Conservation (phyloP, 129 eudicot species). For the Pseudognaphalium luteoalbum region DNA sequence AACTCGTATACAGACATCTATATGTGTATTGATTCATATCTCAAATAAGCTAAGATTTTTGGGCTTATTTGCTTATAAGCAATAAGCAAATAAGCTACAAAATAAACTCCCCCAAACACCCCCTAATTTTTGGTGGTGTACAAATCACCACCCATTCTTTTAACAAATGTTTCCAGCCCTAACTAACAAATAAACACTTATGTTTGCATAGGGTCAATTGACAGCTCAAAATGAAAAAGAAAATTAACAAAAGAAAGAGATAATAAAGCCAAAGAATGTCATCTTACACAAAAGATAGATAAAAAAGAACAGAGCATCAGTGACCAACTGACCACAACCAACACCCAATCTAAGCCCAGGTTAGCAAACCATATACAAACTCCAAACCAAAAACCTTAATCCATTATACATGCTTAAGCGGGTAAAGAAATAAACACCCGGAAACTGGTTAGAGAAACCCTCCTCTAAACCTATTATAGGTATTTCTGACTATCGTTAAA, state of each 20-base stretch:
- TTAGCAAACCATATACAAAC: conserved; percentile 35
- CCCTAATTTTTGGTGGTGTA: too few relatives aligned
- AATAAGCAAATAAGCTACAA: too few relatives aligned
- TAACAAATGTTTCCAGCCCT: too few relatives aligned
- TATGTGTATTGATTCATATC: too few relatives aligned
- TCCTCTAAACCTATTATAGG: conserved; percentile 28
- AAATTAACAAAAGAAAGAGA: too few relatives aligned
- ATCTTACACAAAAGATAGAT: conserved; percentile 21
- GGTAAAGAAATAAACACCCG: conserved; percentile 7
- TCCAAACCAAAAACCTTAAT: conserved; percentile 33
- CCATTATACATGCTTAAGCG: conserved; percentile 17
- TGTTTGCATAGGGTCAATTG: not conserved
- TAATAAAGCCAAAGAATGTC: conserved; percentile 8
- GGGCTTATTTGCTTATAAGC: too few relatives aligned
- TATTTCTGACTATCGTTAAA: conserved; percentile 20
- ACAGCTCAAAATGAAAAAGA: not conserved
- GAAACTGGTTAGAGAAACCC: conserved; percentile 29
- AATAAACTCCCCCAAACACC: too few relatives aligned
- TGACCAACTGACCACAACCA: conserved; percentile 19
- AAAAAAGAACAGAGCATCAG: conserved; percentile 9
- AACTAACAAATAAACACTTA: too few relatives aligned
- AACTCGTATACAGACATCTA: too few relatives aligned
- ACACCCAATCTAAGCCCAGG: conserved; percentile 27
- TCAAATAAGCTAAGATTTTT: too few relatives aligned
- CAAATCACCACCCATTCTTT: too few relatives aligned